Base-by-base conservation (phyloP, 2,329 filamentous ascomycete genomes). In the Fusarium brachygibbosum region DNA sequence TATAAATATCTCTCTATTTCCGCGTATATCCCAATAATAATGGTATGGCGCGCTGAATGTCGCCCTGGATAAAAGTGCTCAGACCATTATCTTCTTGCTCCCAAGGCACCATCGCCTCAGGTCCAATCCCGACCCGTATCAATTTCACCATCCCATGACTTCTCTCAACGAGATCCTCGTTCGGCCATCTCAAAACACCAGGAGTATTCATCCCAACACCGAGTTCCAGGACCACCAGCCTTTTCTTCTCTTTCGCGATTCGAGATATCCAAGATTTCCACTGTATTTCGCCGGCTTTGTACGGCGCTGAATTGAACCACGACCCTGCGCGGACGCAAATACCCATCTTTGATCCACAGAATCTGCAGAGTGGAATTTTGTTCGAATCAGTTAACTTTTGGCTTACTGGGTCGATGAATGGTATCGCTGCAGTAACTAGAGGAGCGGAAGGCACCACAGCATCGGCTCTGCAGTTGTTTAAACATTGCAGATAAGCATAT, bases 201-300 rank as follows among this genome's bases (percentile, higher is more conserved):
- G 72, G 70, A 0, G 72, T 74, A n/a, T 72, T 74, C 64, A 69
- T 70, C 0, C 72, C 72, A 0, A 72, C 72, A 0, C 72, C 72
- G 0, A 74, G 63, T 2, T 74, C 72, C 5, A 74, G 2, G 23
- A 74, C 58, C 2, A 74, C 70, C 10, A 74, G 0, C 1, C 50
- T 67, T 21, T 71, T 74, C 7, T 54, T 68, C 6, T 68, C 69
- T 3, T 37, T n/a, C 0, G 56, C 8, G 0, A 69, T 23, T 3
- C 69, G 11, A 0, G 49, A 44, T 5, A 41, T 63, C 55, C 66
- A 73, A 4, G 34, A 38, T 11, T 25, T 58, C 72, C 72, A 73
- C 1, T 28, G 31, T 2, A 9, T 7, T 16, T 74, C 72, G 1
- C 58, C 72, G 7, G 32, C 10, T 8, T 48, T 11, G 13, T 64